phyloP scores from a whole-genome alignment of 805 yeast genomes.

The Tetrapisispora iriomotensis region DNA sequence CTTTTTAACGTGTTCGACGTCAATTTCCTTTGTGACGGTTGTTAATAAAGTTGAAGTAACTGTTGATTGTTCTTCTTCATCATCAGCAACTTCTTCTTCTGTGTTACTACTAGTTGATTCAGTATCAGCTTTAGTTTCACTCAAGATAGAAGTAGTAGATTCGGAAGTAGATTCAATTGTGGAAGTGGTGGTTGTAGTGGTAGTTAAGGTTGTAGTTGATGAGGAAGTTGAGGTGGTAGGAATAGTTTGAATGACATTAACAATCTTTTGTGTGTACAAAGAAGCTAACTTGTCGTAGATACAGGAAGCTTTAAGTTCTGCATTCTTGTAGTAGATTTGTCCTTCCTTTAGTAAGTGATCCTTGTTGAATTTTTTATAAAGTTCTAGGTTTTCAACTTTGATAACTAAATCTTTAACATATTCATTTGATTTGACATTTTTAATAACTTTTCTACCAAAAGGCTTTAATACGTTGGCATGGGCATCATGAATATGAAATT shows the following conservation, averaged over 20 bases:
- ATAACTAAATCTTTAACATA: neutral
- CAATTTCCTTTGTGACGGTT: constrained; percentile 1
- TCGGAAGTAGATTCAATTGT: neutral
- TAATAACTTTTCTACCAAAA: neutral
- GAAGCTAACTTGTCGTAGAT: neutral
- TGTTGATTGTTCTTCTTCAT: neutral
- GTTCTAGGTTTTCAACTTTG: neutral
- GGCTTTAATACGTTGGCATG: constrained; percentile 1
- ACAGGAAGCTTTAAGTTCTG: neutral
- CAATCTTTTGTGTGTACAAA: neutral
- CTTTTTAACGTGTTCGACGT: neutral
- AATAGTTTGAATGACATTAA: neutral
- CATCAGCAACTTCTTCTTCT: neutral
- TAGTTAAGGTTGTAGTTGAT: neutral
- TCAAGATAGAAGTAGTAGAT: neutral
- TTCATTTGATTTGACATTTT: neutral
- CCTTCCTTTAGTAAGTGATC: neutral
- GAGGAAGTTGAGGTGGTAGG: neutral
- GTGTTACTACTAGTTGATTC: neutral
- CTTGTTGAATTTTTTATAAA: constrained; percentile 1
- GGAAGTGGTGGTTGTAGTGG: neutral
- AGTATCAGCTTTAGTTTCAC: neutral
- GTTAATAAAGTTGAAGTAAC: constrained; percentile 1
- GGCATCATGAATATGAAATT: neutral
- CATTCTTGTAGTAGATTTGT: neutral